Evolutionary conservation across 2,329 filamentous ascomycete species (phyloP), one percentile per base, ranked within the genome.

Genomic region (Stachybotrys echinatus): DNA sequence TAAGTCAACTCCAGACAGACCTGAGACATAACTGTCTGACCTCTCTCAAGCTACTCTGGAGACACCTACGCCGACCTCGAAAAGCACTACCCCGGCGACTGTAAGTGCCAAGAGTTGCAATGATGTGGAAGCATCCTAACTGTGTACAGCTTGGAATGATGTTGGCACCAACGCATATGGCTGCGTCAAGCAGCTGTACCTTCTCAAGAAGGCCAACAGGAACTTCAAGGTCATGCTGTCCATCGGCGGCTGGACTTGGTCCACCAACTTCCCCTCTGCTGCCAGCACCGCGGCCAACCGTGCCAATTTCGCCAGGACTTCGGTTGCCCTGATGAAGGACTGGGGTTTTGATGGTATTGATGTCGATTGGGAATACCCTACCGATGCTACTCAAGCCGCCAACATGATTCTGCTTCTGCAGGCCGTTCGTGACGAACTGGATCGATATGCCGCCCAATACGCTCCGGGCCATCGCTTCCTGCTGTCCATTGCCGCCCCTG

Each of bases 201-300:
- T 88, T 7, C 74, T 90, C 42, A 95, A 95, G 71, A 84, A 92
- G 65, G 67, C 76, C 50, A 85, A 95, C 65, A 84, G 89, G 17
- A 80, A 89, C 44, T 67, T 95, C 48, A 95, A 95, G 63, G 76
- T 87, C 2, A 74, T 95, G 20, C 77, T 95, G 4, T 88, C 83
- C 45, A 89, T 96, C 55, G 91, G 91, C 45, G 90, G 91, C 23
- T 95, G 87, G 87, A 91, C 88, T 0, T 94, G 89, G 68, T 90
- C 87, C 2, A 72, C 77, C 57, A 89, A 89, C 65, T 92, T 95
- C 63, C 75, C 87, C 1, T 72, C 74, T 2, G 84, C 85, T 0
- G 82, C 85, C 10, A 82, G 81, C 52, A 87, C 84, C 0, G 75
- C 77, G 0, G 68, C 74, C 3, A 83, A 81, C 17, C 79, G 89